Evolutionary conservation across 1,284 basidiomycete genomes (phyloP), one percentile per base, ranked within the genome.

Genomic region (Ceratobasidium sp.): DNA sequence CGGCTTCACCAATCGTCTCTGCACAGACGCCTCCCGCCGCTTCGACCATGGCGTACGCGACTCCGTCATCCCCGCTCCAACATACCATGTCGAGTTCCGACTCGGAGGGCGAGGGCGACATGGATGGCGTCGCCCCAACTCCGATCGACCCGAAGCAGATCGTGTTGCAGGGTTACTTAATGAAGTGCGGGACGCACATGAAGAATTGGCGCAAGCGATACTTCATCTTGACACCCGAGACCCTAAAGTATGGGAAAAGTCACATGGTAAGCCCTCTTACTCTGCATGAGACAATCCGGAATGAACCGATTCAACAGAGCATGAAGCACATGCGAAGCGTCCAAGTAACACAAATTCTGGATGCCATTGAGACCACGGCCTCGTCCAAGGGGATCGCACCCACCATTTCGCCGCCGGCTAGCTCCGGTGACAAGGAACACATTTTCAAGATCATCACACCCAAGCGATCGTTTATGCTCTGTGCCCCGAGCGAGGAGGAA

Each of bases 371-470:
- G 81, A 76, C 77, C 9, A 71, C 78, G 0, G 62, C 62, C 6
- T 62, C 76, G 5, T 39, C 37, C 37, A 77, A 77, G 61, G 77
- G 76, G 8, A 65, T 49, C 56, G 62, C 77, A 8, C 77, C 76
- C 19, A 62, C 76, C 46, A 58, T 71, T 64, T 61, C 61, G 24
- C 69, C 68, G n/a, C 62, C 75, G 14, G 39, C 66, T 24, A 73
- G 49, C 9, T 56, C 29, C 51, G 48, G 61, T 22, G 63, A 54
- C 61, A 62, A 75, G 53, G 63, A 61, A n/a, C 86, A 92, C 81
- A 94, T 92, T 66, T 98, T 99, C 89, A 95, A 98, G 84, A 92
- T 99, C 76, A 93, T 99, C 78, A 98, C 96, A 39, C 96, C 95
- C 75, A 96, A 97, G 82, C 88, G 95, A 74, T 92, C 93, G 27